phyloP scores from a whole-genome alignment of 441 rosid genomes.

The Mallotus japonicus region DNA sequence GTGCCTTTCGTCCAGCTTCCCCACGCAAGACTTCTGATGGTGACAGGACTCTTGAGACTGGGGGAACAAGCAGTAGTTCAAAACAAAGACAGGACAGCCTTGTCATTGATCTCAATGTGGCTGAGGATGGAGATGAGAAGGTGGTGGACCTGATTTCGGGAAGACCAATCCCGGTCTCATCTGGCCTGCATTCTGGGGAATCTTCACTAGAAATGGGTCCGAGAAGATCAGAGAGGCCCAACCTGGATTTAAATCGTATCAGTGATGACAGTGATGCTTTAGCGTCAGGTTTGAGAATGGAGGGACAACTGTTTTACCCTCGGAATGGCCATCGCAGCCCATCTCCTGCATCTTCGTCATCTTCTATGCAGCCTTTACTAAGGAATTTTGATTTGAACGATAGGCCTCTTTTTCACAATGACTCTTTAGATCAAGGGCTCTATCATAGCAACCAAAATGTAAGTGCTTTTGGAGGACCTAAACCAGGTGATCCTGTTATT shows the following conservation, averaged over 20 bases:
- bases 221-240: slow-evolving; percentile 61
- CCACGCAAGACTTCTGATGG: slow-evolving; percentile 53
- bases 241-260: slow-evolving; percentile 73
- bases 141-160: slow-evolving; percentile 42
- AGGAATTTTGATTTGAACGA: slow-evolving; percentile 95
- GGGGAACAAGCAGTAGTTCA: slow-evolving; percentile 41
- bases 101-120: slow-evolving; percentile 86
- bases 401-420: slow-evolving; percentile 54
- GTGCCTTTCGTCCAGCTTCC: slow-evolving; percentile 74
- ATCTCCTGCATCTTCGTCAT: slow-evolving; percentile 75
- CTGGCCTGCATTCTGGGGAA: slow-evolving; percentile 56
- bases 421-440: slow-evolving; percentile 50
- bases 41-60: slow-evolving; percentile 34
- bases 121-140: slow-evolving; percentile 74
- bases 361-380: slow-evolving; percentile 60
- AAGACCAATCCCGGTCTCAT: slow-evolving; percentile 51
- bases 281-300: slow-evolving; percentile 49
- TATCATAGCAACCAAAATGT: slow-evolving; percentile 36
- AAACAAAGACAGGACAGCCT: slow-evolving; percentile 51
- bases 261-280: slow-evolving; percentile 69
- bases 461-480: slow-evolving; percentile 44
- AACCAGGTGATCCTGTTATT: slow-evolving; percentile 55
- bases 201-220: slow-evolving; percentile 61
- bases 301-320: slow-evolving; percentile 45
- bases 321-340: slow-evolving; percentile 60